These are phyloP conservation scores for Entoloma clypeatum DNA, from an alignment of 1,284 basidiomycete species.

Conservation along the genomic window DNA sequence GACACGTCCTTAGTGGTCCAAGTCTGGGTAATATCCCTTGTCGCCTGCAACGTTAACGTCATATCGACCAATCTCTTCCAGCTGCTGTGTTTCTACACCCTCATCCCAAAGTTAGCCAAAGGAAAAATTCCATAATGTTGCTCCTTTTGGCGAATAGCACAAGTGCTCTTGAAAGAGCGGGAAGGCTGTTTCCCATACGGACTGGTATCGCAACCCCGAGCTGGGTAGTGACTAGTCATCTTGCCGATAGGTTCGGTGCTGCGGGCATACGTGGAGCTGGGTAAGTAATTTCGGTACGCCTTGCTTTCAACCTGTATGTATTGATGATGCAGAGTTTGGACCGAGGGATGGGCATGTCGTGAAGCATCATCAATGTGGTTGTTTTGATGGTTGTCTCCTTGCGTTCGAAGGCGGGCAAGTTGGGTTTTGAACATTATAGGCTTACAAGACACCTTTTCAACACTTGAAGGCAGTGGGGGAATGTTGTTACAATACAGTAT, in stretches of 20 bases:
- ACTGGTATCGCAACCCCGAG: slow-evolving; percentile 74
- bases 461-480: slow-evolving; percentile 47
- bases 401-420: neutral
- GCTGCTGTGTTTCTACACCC: slow-evolving; percentile 71
- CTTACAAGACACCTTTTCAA: slow-evolving; percentile 41
- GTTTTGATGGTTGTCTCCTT: slow-evolving; percentile 26
- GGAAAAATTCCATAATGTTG: slow-evolving; percentile 38
- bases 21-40: too few species aligned
- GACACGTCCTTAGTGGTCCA: too few species aligned
- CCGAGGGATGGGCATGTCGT: slow-evolving; percentile 53
- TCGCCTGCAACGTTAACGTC: too few species aligned
- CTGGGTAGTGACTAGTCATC: slow-evolving; percentile 61
- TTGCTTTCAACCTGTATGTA: neutral
- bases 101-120: slow-evolving; percentile 41
- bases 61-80: too few species aligned
- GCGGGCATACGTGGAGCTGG: slow-evolving; percentile 73
- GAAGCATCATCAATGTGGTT: slow-evolving; percentile 45
- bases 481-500: slow-evolving; percentile 79
- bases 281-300: slow-evolving; percentile 36
- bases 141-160: slow-evolving; percentile 59
- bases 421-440: slow-evolving; percentile 4
- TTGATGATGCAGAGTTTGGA: slow-evolving; percentile 41
- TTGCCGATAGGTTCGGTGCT: slow-evolving; percentile 54
- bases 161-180: slow-evolving; percentile 57
- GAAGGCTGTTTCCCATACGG: slow-evolving; percentile 74